Evolutionary conservation across 768 basidiomycete genomes (phyloP).

Genomic region (Roridomyces roridus): DNA sequence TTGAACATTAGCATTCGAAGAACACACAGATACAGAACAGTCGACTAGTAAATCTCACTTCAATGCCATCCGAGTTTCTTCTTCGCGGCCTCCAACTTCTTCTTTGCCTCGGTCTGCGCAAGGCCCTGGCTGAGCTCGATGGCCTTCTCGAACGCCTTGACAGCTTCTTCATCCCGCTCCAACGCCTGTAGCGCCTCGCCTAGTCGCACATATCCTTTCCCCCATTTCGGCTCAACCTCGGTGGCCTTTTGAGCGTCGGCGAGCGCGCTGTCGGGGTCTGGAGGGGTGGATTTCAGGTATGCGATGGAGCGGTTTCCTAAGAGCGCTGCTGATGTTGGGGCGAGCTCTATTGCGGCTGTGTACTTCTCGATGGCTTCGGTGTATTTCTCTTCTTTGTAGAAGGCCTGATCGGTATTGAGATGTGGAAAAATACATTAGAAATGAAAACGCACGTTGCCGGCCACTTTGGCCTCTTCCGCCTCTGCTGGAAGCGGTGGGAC

Average conservation of each 20-base stretch:
- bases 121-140: slow-evolving; percentile 24
- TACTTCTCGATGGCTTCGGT: slow-evolving; percentile 26
- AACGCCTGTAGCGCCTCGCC: slow-evolving; percentile 26
- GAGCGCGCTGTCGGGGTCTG: slow-evolving; percentile 22
- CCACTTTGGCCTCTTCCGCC: slow-evolving; percentile 25
- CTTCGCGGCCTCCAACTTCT: slow-evolving; percentile 29
- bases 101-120: slow-evolving; percentile 32
- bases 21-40: slow-evolving; percentile 46
- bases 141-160: slow-evolving; percentile 23
- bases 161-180: slow-evolving; percentile 17
- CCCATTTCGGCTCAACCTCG: slow-evolving; percentile 27
- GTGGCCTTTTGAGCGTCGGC: slow-evolving; percentile 28
- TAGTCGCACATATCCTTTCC: slow-evolving; percentile 26
- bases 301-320: slow-evolving; percentile 29
- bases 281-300: slow-evolving; percentile 24
- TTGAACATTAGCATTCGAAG: no score
- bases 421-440: background rate
- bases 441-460: slow-evolving; percentile 23
- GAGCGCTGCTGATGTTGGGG: slow-evolving; percentile 22
- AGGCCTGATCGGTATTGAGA: slow-evolving; percentile 2
- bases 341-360: slow-evolving; percentile 19
- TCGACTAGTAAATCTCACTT: slow-evolving; percentile 39
- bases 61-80: slow-evolving; percentile 45
- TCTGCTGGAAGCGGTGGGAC: slow-evolving; percentile 24
- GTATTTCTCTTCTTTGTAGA: slow-evolving; percentile 25